Conservation (phyloP, 257 asterid genomes). For the Salvia rosmarinus region DNA sequence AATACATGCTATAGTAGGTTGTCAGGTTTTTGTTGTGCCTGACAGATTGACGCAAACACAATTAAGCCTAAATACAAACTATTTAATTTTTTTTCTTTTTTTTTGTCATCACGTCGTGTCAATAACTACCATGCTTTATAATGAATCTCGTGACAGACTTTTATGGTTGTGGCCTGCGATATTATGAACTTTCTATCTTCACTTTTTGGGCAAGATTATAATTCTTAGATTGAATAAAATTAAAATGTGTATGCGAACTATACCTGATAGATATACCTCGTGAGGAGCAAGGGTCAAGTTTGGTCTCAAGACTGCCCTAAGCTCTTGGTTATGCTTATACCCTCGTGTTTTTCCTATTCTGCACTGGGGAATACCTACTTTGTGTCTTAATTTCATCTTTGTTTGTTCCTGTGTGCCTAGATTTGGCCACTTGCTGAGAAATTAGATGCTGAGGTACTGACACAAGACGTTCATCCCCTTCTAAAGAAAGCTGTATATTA, state of each 20-base stretch:
- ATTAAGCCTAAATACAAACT: background rate
- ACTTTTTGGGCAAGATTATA: too few relatives aligned
- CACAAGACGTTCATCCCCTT: constrained; percentile 76
- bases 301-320: background rate
- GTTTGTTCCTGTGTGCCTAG: constrained; percentile 46
- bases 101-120: background rate
- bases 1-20: too few relatives aligned
- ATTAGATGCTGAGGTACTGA: constrained; percentile 76
- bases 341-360: constrained; percentile 1
- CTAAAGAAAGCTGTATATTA: constrained; percentile 69
- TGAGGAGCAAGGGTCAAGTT: background rate
- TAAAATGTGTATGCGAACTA: background rate
- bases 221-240: background rate
- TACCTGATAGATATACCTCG: background rate
- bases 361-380: too few relatives aligned
- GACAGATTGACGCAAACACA: background rate
- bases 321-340: background rate
- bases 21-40: background rate
- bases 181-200: too few relatives aligned
- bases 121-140: background rate
- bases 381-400: background rate
- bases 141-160: background rate
- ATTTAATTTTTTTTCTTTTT: too few relatives aligned
- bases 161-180: too few relatives aligned
- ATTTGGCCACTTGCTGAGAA: constrained; percentile 82